Percentiles rank a stretch among this genome's conserved stretches.
These are phyloP conservation scores for Iris macrosiphon DNA, from an alignment of 106 monocot species.

Conservation along the genomic window DNA sequence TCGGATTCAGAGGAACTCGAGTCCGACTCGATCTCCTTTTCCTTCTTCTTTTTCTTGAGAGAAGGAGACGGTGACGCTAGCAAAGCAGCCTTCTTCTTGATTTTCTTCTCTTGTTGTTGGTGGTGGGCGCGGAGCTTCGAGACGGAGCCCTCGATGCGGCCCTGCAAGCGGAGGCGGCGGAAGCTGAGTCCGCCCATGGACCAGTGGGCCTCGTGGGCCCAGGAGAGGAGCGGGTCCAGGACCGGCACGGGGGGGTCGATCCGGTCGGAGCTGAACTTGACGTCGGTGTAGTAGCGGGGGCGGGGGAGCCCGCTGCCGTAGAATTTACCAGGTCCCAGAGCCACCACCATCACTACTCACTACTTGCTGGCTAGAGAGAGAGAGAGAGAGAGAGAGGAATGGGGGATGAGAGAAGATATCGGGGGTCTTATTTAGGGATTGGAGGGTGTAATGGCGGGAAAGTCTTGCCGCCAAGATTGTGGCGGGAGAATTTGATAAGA, in stretches of 20 bases:
- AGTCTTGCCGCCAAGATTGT: no score
- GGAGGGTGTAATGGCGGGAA: no score
- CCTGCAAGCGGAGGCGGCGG: conserved; percentile 65
- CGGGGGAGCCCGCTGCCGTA: conserved; percentile 79
- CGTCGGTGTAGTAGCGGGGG: conserved; percentile 53
- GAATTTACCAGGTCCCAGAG: conserved; percentile 68
- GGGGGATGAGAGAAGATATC: neutral
- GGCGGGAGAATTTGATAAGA: no score
- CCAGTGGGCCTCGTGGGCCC: conserved; percentile 90
- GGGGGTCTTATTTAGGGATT: no score
- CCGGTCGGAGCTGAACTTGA: conserved; percentile 27
- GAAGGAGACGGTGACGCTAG: neutral
- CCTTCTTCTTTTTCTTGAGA: conserved; percentile 6
- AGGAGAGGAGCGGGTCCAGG: conserved; percentile 54
- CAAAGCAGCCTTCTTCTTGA: neutral
- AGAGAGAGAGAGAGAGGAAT: conserved; percentile 1
- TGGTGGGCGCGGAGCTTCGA: conserved; percentile 40
- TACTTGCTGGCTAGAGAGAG: neutral
- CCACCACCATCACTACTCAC: conserved; percentile 52
- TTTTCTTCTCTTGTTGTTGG: neutral
- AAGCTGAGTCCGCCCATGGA: conserved; percentile 83
- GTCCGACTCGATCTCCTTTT: no score
- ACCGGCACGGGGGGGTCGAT: conserved; percentile 56
- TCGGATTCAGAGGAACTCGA: no score
- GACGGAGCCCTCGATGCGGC: conserved; percentile 80